These are phyloP conservation scores for Fomitopsis schrenkii DNA, from an alignment of 1,284 basidiomycete species.

Conservation along the genomic window DNA sequence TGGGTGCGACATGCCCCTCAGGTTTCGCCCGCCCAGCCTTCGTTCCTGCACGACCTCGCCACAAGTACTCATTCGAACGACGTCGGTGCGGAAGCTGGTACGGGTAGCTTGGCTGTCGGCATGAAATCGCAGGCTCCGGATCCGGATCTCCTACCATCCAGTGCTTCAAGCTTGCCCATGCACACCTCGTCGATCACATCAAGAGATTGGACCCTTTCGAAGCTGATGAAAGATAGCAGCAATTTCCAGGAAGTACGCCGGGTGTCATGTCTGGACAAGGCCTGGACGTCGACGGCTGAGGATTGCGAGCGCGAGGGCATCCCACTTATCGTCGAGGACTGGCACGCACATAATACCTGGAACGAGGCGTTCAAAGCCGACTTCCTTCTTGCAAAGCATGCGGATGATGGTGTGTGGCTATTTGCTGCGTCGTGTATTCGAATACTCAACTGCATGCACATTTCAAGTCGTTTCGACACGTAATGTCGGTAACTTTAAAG, in stretches of 20 bases:
- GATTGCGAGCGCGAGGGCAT: constrained; percentile 45
- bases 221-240: constrained; percentile 32
- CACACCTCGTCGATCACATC: constrained; percentile 33
- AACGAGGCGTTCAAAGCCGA: constrained; percentile 47
- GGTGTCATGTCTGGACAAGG: constrained; percentile 28
- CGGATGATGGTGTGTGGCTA: constrained; percentile 22
- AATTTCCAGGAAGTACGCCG: constrained; percentile 42
- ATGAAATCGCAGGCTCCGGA: no score
- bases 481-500: constrained; percentile 25
- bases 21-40: not conserved
- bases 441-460: not conserved
- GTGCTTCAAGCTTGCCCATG: not conserved
- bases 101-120: not conserved
- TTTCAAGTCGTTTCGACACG: constrained; percentile 24
- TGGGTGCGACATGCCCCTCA: not conserved
- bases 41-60: not conserved
- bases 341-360: constrained; percentile 53
- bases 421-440: not conserved
- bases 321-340: constrained; percentile 60
- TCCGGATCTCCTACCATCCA: not conserved
- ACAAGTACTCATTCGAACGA: not conserved
- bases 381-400: constrained; percentile 37
- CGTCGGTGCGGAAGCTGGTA: no score
- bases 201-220: constrained; percentile 46
- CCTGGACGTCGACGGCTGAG: constrained; percentile 16